These are phyloP conservation scores for Sinapis alba DNA, from an alignment of 441 rosid species.

Conservation along the genomic window DNA sequence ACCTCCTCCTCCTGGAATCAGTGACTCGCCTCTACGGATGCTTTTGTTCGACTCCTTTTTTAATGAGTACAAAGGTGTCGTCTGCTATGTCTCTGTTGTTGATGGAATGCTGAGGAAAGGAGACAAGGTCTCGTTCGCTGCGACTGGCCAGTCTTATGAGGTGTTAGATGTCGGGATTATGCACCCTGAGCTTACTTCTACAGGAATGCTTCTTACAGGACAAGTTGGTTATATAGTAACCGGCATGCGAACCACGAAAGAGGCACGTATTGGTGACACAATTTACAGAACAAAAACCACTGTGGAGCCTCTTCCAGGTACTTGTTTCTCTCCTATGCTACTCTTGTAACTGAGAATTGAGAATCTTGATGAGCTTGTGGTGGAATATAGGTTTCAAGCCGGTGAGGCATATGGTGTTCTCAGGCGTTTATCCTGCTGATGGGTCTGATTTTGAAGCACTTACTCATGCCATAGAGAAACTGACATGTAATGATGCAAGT, in stretches of 20 bases:
- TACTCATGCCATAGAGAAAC: conserved; percentile 85
- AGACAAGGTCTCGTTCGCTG: conserved; percentile 88
- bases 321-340: not conserved
- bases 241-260: conserved; percentile 96
- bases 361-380: conserved; percentile 5
- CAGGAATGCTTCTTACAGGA: conserved; percentile 90
- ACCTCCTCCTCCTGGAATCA: conserved; percentile 85
- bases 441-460: conserved; percentile 96
- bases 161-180: conserved; percentile 86
- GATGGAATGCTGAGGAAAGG: conserved; percentile 86
- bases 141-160: conserved; percentile 82
- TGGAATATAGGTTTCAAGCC: conserved; percentile 76
- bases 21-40: conserved; percentile 77
- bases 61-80: conserved; percentile 92
- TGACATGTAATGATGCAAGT: conserved; percentile 96
- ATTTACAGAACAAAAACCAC: conserved; percentile 56
- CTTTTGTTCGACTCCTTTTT: conserved; percentile 90
- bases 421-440: conserved; percentile 94
- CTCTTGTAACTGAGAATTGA: not conserved
- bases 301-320: conserved; percentile 93
- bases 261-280: conserved; percentile 95
- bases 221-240: conserved; percentile 96
- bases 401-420: conserved; percentile 97
- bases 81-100: conserved; percentile 92
- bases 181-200: conserved; percentile 94